Evolutionary conservation across 164 flowering plant genomes (phyloP).

Genomic region (Liriodendron chinense): DNA sequence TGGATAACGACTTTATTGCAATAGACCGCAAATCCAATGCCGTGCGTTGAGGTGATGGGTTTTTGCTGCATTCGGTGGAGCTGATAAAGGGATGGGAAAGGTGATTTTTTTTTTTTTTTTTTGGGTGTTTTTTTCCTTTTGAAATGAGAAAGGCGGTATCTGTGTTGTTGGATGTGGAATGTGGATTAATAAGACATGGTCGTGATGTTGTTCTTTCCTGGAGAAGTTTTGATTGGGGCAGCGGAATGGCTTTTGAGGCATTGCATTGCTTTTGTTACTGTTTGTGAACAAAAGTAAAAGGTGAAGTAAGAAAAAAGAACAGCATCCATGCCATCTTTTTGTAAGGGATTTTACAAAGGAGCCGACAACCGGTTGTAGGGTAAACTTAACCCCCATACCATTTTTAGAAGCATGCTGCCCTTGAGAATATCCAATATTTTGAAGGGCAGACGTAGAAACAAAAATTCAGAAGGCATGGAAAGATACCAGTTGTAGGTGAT

Average conservation of each 20-base stretch:
- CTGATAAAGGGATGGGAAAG: too few species aligned
- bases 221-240: neutral
- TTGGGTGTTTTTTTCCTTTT: neutral
- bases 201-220: neutral
- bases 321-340: neutral
- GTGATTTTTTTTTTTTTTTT: neutral
- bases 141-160: neutral
- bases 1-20: too few species aligned
- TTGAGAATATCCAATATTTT: too few species aligned
- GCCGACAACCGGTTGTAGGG: too few species aligned
- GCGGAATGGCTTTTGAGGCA: neutral
- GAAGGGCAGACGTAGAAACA: too few species aligned
- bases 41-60: too few species aligned
- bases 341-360: neutral
- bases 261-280: neutral
- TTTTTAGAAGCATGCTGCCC: too few species aligned
- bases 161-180: neutral
- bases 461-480: too few species aligned
- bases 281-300: neutral
- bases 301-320: neutral
- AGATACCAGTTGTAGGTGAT: too few species aligned
- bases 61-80: too few species aligned
- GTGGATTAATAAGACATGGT: neutral
- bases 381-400: too few species aligned
- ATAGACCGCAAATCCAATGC: too few species aligned